Evolutionary conservation across 2,329 filamentous ascomycete genomes (phyloP).

Genomic region (Rhynchosporium graminicola): DNA sequence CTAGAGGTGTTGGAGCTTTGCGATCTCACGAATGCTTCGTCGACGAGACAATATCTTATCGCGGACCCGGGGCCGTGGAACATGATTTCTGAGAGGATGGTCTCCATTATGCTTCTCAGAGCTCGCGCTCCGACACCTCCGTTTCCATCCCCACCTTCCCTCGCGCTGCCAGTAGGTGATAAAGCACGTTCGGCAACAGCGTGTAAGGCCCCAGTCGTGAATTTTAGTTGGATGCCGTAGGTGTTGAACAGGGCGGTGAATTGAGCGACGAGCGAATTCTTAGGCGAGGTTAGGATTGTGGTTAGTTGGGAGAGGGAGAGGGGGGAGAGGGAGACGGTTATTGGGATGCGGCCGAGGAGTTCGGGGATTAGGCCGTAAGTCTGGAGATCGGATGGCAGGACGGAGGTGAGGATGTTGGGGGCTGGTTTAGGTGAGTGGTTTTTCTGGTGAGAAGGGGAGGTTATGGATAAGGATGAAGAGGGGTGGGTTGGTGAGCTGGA

Average conservation of each 20-base stretch:
- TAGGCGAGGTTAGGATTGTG: slow-evolving; percentile 87
- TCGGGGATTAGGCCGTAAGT: slow-evolving; percentile 91
- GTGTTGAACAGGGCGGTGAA: slow-evolving; percentile 85
- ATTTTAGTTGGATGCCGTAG: slow-evolving; percentile 71
- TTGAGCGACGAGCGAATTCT: slow-evolving; percentile 84
- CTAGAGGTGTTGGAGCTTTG: slow-evolving; percentile 11
- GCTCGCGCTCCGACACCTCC: slow-evolving; percentile 73
- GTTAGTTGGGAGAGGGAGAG: slow-evolving; percentile 69
- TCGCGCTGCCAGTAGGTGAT: neutral
- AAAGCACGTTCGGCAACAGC: slow-evolving; percentile 66
- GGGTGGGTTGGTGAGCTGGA: too few relatives aligned
- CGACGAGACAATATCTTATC: slow-evolving; percentile 73
- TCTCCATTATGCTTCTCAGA: slow-evolving; percentile 78
- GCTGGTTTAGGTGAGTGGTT: neutral
- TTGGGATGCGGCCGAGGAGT: slow-evolving; percentile 91
- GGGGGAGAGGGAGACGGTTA: slow-evolving; percentile 81
- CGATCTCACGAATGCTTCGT: slow-evolving; percentile 50
- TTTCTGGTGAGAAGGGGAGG: too few relatives aligned
- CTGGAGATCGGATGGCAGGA: slow-evolving; percentile 75
- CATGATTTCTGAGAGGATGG: slow-evolving; percentile 76
- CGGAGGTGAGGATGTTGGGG: slow-evolving; percentile 48
- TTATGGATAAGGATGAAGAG: slow-evolving; percentile 42
- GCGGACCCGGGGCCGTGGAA: slow-evolving; percentile 67
- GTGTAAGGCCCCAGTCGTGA: slow-evolving; percentile 79
- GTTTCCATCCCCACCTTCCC: slow-evolving; percentile 51